These are phyloP conservation scores for Hyphopichia khmerensis DNA, from an alignment of 1,139 yeast species.

Conservation along the genomic window DNA sequence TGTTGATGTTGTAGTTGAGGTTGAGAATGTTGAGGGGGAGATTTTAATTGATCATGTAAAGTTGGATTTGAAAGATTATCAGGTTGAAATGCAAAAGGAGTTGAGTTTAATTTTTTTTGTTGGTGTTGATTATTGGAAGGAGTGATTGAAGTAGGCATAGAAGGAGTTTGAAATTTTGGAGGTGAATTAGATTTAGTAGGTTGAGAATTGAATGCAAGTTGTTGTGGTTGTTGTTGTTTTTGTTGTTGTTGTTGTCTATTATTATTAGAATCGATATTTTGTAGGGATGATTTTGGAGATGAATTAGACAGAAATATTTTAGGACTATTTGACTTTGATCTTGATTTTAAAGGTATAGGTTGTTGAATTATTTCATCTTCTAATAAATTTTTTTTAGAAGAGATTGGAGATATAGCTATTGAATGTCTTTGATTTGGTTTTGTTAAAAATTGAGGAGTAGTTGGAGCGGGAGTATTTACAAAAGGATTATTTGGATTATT, in stretches of 20 bases:
- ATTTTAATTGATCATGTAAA: neutral
- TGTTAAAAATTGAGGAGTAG: constrained; percentile 1
- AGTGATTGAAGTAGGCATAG: neutral
- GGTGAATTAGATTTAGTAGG: neutral
- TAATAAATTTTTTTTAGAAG: constrained; percentile 4
- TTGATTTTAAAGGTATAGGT: neutral
- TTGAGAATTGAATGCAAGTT: neutral
- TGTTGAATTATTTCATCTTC: constrained; percentile 1
- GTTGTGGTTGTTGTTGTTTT: no score
- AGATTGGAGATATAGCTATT: constrained; percentile 13
- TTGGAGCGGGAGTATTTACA: neutral
- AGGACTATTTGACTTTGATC: constrained; percentile 1
- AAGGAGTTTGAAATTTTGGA: neutral
- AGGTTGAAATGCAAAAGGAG: neutral
- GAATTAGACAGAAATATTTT: neutral
- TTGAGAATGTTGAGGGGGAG: neutral
- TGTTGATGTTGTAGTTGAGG: constrained; percentile 10
- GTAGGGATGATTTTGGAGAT: neutral
- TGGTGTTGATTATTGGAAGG: neutral
- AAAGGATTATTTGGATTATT: neutral
- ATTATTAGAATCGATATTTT: neutral
- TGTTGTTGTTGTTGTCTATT: no score
- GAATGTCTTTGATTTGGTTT: constrained; percentile 14
- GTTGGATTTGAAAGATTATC: neutral
- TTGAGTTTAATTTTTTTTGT: neutral